Conservation (phyloP, 768 basidiomycete genomes). For the Boletus barrowsii region DNA sequence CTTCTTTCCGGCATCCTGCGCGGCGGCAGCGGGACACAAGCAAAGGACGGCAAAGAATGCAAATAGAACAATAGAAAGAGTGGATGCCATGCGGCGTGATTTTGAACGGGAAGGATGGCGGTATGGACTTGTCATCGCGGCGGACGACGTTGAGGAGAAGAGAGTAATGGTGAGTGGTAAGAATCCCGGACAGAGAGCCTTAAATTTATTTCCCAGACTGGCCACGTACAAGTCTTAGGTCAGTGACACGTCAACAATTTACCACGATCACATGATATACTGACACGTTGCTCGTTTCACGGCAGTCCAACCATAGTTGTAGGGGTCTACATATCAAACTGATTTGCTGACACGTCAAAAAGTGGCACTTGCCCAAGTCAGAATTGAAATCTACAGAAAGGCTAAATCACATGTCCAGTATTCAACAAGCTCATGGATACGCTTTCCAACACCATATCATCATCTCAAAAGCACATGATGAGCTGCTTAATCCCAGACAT, state of each 20-base stretch:
- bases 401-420: too few species aligned
- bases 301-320: too few species aligned
- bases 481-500: constrained; percentile 91
- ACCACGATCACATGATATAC: constrained; percentile 24
- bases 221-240: constrained; percentile 25
- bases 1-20: constrained; percentile 53
- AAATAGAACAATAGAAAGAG: constrained; percentile 58
- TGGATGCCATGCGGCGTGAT: constrained; percentile 52
- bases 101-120: constrained; percentile 54
- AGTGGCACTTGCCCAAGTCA: too few species aligned
- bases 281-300: too few species aligned
- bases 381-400: too few species aligned
- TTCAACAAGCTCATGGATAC: too few species aligned
- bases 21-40: constrained; percentile 62
- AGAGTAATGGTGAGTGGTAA: constrained; percentile 7
- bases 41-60: constrained; percentile 69
- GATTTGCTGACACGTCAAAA: too few species aligned
- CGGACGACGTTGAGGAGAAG: constrained; percentile 13
- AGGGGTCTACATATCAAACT: too few species aligned
- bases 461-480: constrained; percentile 59
- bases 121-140: constrained; percentile 26
- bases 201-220: constrained; percentile 16
- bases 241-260: constrained; percentile 32
- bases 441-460: too few species aligned
- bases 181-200: constrained; percentile 5